phyloP scores from a whole-genome alignment of 2,329 filamentous ascomycete genomes.

The Neobulgaria alba region DNA sequence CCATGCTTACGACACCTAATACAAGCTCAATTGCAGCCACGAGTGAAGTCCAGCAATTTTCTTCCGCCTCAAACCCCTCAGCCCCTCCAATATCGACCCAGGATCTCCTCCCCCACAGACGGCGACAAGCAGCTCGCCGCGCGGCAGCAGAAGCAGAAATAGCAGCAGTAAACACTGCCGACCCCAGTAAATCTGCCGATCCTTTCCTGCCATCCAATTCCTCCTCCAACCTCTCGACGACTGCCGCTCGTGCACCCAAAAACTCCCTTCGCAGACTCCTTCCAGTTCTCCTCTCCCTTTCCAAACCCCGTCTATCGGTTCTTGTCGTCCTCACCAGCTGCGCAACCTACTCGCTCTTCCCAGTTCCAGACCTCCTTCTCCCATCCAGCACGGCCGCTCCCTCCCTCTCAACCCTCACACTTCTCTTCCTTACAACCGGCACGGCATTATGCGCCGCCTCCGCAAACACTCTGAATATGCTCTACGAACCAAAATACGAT shows the following conservation, averaged over 20 bases:
- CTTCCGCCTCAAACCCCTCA: slow-evolving; percentile 4
- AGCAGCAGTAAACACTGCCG: background rate
- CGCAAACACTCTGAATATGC: slow-evolving; percentile 95
- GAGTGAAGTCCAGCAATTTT: slow-evolving; percentile 11
- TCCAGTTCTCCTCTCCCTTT: slow-evolving; percentile 78
- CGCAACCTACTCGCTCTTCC: slow-evolving; percentile 85
- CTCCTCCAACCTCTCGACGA: slow-evolving; percentile 46
- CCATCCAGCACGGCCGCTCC: slow-evolving; percentile 58
- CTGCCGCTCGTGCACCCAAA: slow-evolving; percentile 41
- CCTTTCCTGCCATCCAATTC: slow-evolving; percentile 38
- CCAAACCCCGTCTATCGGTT: slow-evolving; percentile 90
- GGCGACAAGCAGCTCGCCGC: slow-evolving; percentile 22
- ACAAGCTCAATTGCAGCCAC: slow-evolving; percentile 10
- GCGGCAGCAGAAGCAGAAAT: slow-evolving; percentile 11
- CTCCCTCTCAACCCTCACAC: slow-evolving; percentile 80
- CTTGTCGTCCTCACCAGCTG: slow-evolving; percentile 88
- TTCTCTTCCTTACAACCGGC: slow-evolving; percentile 83
- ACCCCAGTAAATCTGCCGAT: slow-evolving; percentile 15
- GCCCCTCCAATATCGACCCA: slow-evolving; percentile 6
- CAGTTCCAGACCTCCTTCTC: slow-evolving; percentile 76
- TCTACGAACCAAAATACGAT: slow-evolving; percentile 85
- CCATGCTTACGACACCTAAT: slow-evolving; percentile 12
- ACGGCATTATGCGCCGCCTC: slow-evolving; percentile 84
- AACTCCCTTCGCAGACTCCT: slow-evolving; percentile 55
- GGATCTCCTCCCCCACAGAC: slow-evolving; percentile 26